phyloP scores from a whole-genome alignment of 73 alveolate species.

The Symbiodinium pilosum region DNA sequence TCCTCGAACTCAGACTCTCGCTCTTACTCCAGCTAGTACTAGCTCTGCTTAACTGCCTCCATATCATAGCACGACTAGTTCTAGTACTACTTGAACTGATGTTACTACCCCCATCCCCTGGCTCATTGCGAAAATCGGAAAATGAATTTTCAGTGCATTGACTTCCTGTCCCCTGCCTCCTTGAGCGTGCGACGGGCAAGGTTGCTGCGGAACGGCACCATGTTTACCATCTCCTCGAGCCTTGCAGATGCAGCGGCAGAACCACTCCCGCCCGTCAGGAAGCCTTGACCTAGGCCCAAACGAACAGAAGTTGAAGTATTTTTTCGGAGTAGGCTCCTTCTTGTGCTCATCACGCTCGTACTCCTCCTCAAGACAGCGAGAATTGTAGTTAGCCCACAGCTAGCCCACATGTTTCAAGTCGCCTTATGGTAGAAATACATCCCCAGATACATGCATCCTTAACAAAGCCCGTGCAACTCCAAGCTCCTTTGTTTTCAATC shows the following conservation, averaged over 20 bases:
- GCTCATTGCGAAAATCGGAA: not conserved
- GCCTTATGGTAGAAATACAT: no score
- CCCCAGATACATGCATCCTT: no score
- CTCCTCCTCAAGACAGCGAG: conserved; percentile 34
- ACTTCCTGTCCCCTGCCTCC: not conserved
- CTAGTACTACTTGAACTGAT: no score
- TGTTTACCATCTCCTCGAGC: conserved; percentile 60
- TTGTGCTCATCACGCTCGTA: conserved; percentile 84
- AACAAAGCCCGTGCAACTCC: not conserved
- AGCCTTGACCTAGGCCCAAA: not conserved
- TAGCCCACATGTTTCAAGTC: no score
- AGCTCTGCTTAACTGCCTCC: no score
- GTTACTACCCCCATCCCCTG: not conserved
- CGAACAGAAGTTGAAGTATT: conserved; percentile 86
- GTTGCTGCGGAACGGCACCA: conserved; percentile 90
- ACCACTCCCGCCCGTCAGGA: not conserved
- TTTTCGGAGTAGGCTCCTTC: conserved; percentile 74
- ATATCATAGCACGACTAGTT: no score
- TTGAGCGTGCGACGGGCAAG: conserved; percentile 36
- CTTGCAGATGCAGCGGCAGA: not conserved
- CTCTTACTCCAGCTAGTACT: no score
- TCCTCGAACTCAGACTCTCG: no score
- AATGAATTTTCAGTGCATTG: not conserved
- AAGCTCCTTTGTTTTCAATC: conserved; percentile 57
- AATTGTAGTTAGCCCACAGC: no score